Percentiles rank a stretch among this genome's conserved stretches.
phyloP scores from a whole-genome alignment of 2,329 filamentous ascomycete species.

The Emmonsiellopsis sp. region DNA sequence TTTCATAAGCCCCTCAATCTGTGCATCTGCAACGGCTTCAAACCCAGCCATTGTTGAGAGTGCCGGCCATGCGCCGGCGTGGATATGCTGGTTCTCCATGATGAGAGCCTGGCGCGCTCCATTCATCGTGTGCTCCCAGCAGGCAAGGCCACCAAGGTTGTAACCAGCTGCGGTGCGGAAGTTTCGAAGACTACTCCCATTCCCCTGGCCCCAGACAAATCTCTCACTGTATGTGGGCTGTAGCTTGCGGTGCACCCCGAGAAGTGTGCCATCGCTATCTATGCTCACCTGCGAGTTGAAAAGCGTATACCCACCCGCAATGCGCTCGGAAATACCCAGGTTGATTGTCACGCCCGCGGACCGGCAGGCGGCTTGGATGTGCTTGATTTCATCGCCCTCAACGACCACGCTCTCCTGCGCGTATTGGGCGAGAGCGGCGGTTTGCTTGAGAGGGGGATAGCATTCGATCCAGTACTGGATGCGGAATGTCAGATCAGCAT shows the following conservation, averaged over 20 bases:
- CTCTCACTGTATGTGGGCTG: slow-evolving; percentile 28
- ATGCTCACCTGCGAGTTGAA: slow-evolving; percentile 29
- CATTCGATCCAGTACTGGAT: slow-evolving; percentile 24
- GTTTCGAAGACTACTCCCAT: slow-evolving; percentile 22
- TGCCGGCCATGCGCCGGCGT: slow-evolving; percentile 23
- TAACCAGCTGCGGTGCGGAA: slow-evolving; percentile 22
- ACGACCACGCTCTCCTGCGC: slow-evolving; percentile 27
- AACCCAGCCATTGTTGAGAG: slow-evolving; percentile 25
- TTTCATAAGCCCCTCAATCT: slow-evolving; percentile 41
- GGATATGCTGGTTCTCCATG: slow-evolving; percentile 22
- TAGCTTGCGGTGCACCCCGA: slow-evolving; percentile 29
- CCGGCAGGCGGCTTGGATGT: slow-evolving; percentile 24
- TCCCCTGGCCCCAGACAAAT: slow-evolving; percentile 26
- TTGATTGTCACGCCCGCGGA: slow-evolving; percentile 22
- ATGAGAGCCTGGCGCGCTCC: slow-evolving; percentile 27
- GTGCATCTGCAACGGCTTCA: slow-evolving; percentile 31
- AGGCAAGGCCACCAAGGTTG: slow-evolving; percentile 26
- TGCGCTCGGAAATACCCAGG: slow-evolving; percentile 26
- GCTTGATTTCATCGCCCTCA: slow-evolving; percentile 20
- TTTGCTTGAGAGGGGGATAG: slow-evolving; percentile 26
- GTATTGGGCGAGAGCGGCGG: slow-evolving; percentile 22
- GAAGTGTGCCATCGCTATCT: slow-evolving; percentile 22
- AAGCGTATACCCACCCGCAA: slow-evolving; percentile 22
- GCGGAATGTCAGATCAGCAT: background rate
- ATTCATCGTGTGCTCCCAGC: slow-evolving; percentile 32